Evolutionary conservation across 495 filamentous ascomycete species (phyloP).

Genomic region (Podospora conica): DNA sequence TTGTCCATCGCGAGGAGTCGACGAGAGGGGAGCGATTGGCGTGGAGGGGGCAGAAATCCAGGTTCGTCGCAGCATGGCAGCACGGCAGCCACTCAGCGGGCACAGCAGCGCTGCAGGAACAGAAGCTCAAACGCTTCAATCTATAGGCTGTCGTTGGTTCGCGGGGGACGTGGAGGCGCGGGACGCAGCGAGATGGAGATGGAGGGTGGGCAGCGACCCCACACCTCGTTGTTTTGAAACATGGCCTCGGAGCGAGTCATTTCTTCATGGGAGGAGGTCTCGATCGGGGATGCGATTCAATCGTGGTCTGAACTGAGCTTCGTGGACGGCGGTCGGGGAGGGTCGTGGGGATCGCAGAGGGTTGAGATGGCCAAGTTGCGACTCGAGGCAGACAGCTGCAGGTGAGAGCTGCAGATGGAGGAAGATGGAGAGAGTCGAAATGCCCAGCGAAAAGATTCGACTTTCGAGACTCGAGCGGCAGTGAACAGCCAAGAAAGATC

Average conservation of each 20-base stretch:
- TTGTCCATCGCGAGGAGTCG: not conserved
- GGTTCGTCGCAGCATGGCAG: not conserved
- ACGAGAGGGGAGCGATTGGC: slow-evolving; percentile 11
- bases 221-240: slow-evolving; percentile 10
- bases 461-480: no score
- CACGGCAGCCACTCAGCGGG: slow-evolving; percentile 12
- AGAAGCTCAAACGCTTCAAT: slow-evolving; percentile 19
- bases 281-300: not conserved
- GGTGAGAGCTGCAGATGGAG: not conserved
- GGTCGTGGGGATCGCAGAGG: not conserved
- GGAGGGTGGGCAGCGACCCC: not conserved
- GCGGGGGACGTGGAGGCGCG: not conserved
- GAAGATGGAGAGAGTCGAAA: not conserved
- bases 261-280: no score
- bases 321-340: not conserved
- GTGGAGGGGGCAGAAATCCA: not conserved
- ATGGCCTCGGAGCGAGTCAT: slow-evolving; percentile 6
- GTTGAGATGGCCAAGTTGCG: not conserved
- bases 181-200: not conserved
- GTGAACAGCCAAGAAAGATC: not conserved
- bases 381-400: no score
- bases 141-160: slow-evolving; percentile 1
- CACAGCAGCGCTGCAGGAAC: slow-evolving; percentile 13
- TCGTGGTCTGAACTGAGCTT: not conserved
- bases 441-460: not conserved